Percentiles rank a stretch among this genome's conserved stretches.
These are phyloP conservation scores for Oryza glumipatula DNA, from an alignment of 176 grass and related monocot species.

Conservation along the genomic window DNA sequence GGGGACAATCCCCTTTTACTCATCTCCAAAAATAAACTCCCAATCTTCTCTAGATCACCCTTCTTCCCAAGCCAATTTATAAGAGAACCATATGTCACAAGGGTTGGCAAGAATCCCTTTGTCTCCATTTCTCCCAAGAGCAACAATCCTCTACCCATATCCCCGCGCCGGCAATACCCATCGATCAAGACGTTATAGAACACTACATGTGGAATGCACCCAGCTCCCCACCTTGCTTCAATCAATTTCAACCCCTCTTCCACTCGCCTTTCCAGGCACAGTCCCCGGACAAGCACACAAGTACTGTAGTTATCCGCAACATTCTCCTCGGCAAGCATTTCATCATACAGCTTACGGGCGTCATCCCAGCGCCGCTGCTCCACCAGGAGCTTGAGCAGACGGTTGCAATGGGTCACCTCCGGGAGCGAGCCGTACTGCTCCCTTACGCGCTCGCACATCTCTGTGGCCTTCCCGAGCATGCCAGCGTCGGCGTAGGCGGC, in stretches of 20 bases:
- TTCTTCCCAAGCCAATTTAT: slow-evolving; percentile 68
- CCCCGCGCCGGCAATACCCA: slow-evolving; percentile 58
- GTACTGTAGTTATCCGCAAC: slow-evolving; percentile 73
- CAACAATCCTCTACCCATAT: slow-evolving; percentile 52
- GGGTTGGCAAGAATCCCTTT: slow-evolving; percentile 68
- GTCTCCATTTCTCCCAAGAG: slow-evolving; percentile 67
- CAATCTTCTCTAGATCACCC: slow-evolving; percentile 52
- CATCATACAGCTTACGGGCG: slow-evolving; percentile 59
- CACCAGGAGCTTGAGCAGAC: slow-evolving; percentile 60
- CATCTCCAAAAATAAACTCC: slow-evolving; percentile 63
- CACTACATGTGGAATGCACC: slow-evolving; percentile 55
- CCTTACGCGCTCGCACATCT: slow-evolving; percentile 37
- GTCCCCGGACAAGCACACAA: slow-evolving; percentile 61
- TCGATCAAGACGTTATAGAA: slow-evolving; percentile 80
- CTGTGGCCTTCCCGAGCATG: slow-evolving; percentile 33
- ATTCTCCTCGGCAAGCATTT: slow-evolving; percentile 60
- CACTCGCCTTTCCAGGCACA: slow-evolving; percentile 70
- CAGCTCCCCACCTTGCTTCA: slow-evolving; percentile 71
- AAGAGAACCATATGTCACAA: slow-evolving; percentile 64
- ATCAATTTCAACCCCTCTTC: slow-evolving; percentile 72
- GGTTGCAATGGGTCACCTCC: slow-evolving; percentile 41
- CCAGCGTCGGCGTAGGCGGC: slow-evolving; percentile 45
- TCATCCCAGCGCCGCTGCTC: slow-evolving; percentile 36
- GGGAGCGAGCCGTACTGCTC: slow-evolving; percentile 41
- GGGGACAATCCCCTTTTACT: slow-evolving; percentile 49